Conservation (phyloP, 2,329 filamentous ascomycete genomes). For the Macroventuria anomochaeta region DNA sequence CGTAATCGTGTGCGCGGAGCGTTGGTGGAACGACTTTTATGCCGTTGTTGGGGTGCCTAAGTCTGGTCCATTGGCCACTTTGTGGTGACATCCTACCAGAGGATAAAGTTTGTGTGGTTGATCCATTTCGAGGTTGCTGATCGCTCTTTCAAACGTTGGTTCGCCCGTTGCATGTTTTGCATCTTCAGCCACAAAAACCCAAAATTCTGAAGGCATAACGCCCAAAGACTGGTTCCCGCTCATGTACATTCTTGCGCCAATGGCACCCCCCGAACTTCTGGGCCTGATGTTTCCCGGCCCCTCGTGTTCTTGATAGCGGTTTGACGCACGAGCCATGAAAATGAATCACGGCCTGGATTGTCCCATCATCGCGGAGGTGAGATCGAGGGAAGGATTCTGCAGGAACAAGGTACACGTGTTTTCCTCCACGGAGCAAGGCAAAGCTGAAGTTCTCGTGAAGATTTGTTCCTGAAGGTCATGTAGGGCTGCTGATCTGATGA, state of each 20-base stretch:
- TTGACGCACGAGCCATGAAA: constrained; percentile 7
- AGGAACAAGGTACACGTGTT: background rate
- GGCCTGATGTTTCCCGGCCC: constrained; percentile 4
- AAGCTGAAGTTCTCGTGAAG: background rate
- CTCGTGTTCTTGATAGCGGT: constrained; percentile 17
- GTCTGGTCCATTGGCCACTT: background rate
- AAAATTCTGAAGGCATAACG: background rate
- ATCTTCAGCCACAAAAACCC: constrained; percentile 3
- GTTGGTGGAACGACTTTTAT: constrained; percentile 6
- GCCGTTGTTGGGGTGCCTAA: constrained; percentile 8
- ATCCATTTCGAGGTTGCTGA: background rate
- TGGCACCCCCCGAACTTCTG: constrained; percentile 1
- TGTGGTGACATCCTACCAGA: background rate
- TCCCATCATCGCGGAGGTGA: background rate
- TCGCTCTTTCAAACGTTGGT: constrained; percentile 7
- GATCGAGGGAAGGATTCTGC: background rate
- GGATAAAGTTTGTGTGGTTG: constrained; percentile 1
- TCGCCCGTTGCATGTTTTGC: background rate
- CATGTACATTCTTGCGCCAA: background rate
- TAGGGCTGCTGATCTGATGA: constrained; percentile 2
- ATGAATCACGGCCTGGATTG: constrained; percentile 14
- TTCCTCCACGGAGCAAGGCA: background rate
- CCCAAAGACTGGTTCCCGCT: background rate
- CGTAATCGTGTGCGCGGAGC: background rate
- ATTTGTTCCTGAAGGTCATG: background rate